Percentiles rank a stretch among this genome's conserved stretches.
These are phyloP conservation scores for Blastobotrys serpentis DNA, from an alignment of 1,139 yeast genomes.

Conservation along the genomic window DNA sequence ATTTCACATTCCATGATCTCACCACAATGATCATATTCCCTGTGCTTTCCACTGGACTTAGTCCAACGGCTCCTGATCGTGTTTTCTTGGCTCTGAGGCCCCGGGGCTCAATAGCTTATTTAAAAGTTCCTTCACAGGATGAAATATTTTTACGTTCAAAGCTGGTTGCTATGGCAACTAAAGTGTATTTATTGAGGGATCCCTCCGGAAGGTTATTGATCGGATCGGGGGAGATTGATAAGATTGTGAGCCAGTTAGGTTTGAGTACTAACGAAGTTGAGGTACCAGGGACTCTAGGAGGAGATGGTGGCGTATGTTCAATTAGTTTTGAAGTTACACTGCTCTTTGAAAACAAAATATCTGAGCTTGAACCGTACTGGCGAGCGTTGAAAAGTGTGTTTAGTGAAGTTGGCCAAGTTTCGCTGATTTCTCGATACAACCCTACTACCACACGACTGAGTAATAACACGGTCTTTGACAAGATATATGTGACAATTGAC, in stretches of 20 bases:
- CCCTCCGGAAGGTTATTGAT: neutral
- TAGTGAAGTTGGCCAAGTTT: neutral
- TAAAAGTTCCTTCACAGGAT: neutral
- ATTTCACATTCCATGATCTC: too few species aligned
- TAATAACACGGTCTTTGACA: neutral
- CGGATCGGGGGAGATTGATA: neutral
- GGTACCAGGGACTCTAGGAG: neutral
- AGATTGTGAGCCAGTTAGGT: neutral
- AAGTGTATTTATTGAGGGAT: neutral
- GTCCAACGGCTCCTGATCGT: neutral
- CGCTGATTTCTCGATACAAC: constrained; percentile 1
- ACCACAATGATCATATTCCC: neutral
- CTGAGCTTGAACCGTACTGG: neutral
- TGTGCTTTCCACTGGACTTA: neutral
- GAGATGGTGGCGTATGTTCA: neutral
- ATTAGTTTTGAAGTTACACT: constrained; percentile 1
- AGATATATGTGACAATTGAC: neutral
- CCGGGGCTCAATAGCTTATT: neutral
- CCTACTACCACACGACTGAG: neutral
- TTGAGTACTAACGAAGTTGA: neutral
- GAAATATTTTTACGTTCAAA: neutral
- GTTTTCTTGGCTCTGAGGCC: neutral
- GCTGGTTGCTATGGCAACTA: neutral
- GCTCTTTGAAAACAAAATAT: neutral
- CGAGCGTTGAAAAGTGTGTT: neutral